These are phyloP conservation scores for Penicillium antarcticum DNA, from an alignment of 495 filamentous ascomycete species.

Conservation along the genomic window DNA sequence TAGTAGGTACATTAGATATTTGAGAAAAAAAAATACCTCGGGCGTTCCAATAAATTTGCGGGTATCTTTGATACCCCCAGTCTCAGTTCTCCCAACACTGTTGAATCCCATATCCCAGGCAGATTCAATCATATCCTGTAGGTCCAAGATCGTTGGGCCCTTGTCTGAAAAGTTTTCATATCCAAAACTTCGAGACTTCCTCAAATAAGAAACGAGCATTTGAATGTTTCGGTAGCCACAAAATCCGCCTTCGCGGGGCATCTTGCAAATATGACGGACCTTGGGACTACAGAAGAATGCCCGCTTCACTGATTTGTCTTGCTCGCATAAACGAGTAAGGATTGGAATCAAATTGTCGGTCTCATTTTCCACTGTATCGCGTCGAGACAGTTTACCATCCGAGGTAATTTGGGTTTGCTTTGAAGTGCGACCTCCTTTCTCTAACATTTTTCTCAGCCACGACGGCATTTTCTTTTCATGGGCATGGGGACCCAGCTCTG, in stretches of 20 bases:
- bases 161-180: conserved; percentile 54
- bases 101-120: conserved; percentile 92
- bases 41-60: conserved; percentile 95
- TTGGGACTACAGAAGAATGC: conserved; percentile 78
- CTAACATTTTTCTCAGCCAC: conserved; percentile 68
- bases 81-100: conserved; percentile 67
- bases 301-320: conserved; percentile 58
- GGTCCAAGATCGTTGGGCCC: conserved; percentile 74
- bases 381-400: conserved; percentile 46
- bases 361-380: conserved; percentile 57
- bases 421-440: conserved; percentile 57
- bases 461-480: conserved; percentile 86
- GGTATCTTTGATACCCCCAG: conserved; percentile 82
- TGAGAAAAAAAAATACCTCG: conserved; percentile 54
- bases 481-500: conserved; percentile 80
- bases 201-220: conserved; percentile 82
- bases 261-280: conserved; percentile 78
- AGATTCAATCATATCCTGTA: conserved; percentile 86
- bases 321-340: conserved; percentile 66
- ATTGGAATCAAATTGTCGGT: conserved; percentile 67
- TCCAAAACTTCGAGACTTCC: conserved; percentile 52
- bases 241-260: conserved; percentile 80
- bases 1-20: conserved; percentile 5
- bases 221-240: conserved; percentile 99
- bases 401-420: conserved; percentile 51